Evolutionary conservation across 352 stramenopile species (phyloP).

Genomic region (Globisporangium spinosum): DNA sequence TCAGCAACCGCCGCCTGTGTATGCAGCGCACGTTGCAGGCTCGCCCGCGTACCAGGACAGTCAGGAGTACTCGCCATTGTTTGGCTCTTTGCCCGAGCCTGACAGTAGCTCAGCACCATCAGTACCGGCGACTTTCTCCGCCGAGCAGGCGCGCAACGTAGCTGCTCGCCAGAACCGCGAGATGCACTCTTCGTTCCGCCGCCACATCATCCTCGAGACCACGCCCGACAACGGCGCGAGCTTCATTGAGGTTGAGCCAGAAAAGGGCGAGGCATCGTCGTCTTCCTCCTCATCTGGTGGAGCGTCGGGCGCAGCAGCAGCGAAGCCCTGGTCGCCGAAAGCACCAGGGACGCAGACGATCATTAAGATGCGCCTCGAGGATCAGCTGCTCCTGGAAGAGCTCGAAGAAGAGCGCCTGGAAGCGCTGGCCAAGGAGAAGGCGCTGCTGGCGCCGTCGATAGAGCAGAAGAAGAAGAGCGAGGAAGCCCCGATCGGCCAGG

Average conservation of each 20-base stretch:
- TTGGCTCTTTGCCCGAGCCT: slow-evolving; percentile 10
- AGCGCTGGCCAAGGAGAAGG: slow-evolving; percentile 51
- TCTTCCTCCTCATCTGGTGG: background rate
- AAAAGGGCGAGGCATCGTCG: slow-evolving; percentile 19
- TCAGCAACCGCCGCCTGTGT: slow-evolving; percentile 4
- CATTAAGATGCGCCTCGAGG: slow-evolving; percentile 59
- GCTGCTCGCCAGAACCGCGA: slow-evolving; percentile 27
- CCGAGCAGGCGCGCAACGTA: slow-evolving; percentile 16
- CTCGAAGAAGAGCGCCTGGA: slow-evolving; percentile 55
- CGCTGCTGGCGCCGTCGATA: slow-evolving; percentile 24
- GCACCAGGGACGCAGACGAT: slow-evolving; percentile 58
- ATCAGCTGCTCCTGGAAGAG: slow-evolving; percentile 56
- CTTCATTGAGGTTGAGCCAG: slow-evolving; percentile 55
- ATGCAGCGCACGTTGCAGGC: background rate
- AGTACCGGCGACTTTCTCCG: slow-evolving; percentile 4
- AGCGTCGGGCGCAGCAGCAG: slow-evolving; percentile 15
- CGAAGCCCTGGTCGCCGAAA: slow-evolving; percentile 66
- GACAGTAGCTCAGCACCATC: background rate
- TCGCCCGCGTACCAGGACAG: background rate
- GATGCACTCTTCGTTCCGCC: slow-evolving; percentile 42
- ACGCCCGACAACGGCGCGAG: slow-evolving; percentile 52
- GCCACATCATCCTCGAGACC: slow-evolving; percentile 61
- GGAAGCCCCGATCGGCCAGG: slow-evolving; percentile 23
- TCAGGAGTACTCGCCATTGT: slow-evolving; percentile 14
- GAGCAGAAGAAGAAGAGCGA: slow-evolving; percentile 15